A percentile compares a stretch with the other conserved stretches of the same genome.
These are phyloP conservation scores for Taxawa tesnikishii DNA, from an alignment of 2,329 filamentous ascomycete genomes.

Conservation along the genomic window DNA sequence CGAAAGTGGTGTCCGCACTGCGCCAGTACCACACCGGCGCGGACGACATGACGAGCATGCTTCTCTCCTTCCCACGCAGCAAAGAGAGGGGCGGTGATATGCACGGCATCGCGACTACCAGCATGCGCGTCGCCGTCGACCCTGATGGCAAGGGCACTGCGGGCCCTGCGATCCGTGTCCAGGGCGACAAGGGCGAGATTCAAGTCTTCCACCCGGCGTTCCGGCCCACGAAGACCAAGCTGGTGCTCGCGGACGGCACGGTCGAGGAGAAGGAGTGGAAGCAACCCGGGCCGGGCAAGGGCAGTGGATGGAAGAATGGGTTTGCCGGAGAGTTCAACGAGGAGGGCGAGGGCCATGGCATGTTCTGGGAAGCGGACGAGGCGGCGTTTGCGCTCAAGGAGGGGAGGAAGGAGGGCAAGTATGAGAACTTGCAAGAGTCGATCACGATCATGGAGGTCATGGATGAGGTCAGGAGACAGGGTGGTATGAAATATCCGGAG, in stretches of 20 bases:
- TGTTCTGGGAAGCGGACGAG: conserved; percentile 85
- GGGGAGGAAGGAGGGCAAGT: conserved; percentile 62
- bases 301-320: conserved; percentile 34
- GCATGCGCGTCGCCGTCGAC: conserved; percentile 49
- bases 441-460: conserved; percentile 74
- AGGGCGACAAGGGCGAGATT: conserved; percentile 71
- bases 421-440: conserved; percentile 62
- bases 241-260: conserved; percentile 28
- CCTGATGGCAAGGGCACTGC: conserved; percentile 47
- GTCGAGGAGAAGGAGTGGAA: conserved; percentile 34
- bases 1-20: conserved; percentile 55
- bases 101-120: conserved; percentile 54
- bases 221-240: conserved; percentile 41
- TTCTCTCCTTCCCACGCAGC: conserved; percentile 59
- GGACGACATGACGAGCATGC: conserved; percentile 67
- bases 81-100: conserved; percentile 36
- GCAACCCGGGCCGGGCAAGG: conserved; percentile 34
- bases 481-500: conserved; percentile 49
- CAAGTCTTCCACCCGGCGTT: conserved; percentile 64
- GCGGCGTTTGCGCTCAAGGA: conserved; percentile 63
- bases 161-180: conserved; percentile 62
- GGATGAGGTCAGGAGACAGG: conserved; percentile 56
- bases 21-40: conserved; percentile 62
- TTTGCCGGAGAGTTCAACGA: conserved; percentile 30
- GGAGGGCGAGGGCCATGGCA: conserved; percentile 58